phyloP scores from a whole-genome alignment of 257 asterid species.

The Solanum acaule region DNA sequence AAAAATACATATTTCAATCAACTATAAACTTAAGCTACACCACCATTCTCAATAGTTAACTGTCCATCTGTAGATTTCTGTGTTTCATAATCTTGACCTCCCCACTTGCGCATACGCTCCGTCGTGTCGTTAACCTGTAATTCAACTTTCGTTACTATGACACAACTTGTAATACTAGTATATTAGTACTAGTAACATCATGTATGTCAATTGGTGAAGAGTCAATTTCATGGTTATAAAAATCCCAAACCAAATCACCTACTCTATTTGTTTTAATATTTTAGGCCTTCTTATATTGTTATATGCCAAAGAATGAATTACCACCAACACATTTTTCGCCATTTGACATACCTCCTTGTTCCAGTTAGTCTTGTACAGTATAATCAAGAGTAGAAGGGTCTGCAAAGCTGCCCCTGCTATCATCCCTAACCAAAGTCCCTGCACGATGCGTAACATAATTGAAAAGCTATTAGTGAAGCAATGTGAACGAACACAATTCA shows the following conservation, averaged over 20 bases:
- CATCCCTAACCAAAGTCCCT: slow-evolving; percentile 88
- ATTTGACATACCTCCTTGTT: slow-evolving; percentile 39
- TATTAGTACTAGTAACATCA: not conserved
- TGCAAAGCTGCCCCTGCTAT: slow-evolving; percentile 55
- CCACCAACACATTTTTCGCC: not conserved
- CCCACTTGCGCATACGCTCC: slow-evolving; percentile 64
- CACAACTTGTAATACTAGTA: not conserved
- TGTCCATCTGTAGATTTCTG: not conserved
- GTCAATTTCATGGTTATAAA: not conserved
- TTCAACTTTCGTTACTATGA: not conserved
- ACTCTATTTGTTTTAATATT: not conserved
- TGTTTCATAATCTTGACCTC: slow-evolving; percentile 28
- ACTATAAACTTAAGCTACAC: not conserved
- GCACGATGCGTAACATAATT: not conserved
- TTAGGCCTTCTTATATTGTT: not conserved
- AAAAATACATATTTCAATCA: not conserved
- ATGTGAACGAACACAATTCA: not conserved
- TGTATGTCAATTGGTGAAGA: not conserved
- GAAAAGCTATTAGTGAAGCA: not conserved
- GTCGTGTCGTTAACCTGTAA: slow-evolving; percentile 53
- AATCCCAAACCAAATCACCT: not conserved
- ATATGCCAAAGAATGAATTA: not conserved
- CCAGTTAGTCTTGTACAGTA: slow-evolving; percentile 68
- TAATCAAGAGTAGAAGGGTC: slow-evolving; percentile 37
- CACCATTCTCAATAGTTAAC: not conserved